Evolutionary conservation across 1,284 basidiomycete genomes (phyloP), one percentile per base, ranked within the genome.

Genomic region (Gymnopus androsaceus): DNA sequence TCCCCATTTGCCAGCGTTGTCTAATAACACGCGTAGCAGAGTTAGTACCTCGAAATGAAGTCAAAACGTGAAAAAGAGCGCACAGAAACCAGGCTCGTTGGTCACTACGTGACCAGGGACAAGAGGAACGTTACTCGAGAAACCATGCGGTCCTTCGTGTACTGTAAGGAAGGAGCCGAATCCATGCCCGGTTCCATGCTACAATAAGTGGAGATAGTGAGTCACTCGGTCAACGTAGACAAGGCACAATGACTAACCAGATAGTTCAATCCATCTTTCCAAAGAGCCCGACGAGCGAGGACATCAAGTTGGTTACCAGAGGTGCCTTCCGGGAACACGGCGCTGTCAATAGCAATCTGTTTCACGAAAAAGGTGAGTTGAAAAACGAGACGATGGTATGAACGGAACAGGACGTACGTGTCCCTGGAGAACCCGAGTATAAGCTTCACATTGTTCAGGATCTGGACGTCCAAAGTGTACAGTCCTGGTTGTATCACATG

Each of bases 341-440:
- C 89, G 59, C 79, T 84, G 72, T 95, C 93, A 62, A 97, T 94
- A 36, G 94, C 92, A 63, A 98, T 95, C 88, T 92, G 64, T 54
- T 63, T 48, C 51, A 55, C 59, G 11, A 40, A 30, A 7, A 51
- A 63, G 56, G 54, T 53, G 52, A 38, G 28, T 31, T 17, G 23
- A 45, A 14, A 3, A 17, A 57, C 40, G 54, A 62, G 57, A 52
- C 47, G 41, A 56, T 41, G 25, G 49, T 34, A 58, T 59, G 58
- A 55, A 54, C 54, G 59, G 55, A 60, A 61, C 56, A 40, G 51
- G 53, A 81, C 88, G 63, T 75, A 92, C 90, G 75, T 99, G 96
- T 3, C 96, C 96, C 73, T 99, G 96, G 51, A 99, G 73, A 25
- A 99, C 97, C 23, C 94, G 81, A 15, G 97, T 99, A 69, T 89